Evolutionary conservation across 176 grass and related monocot genomes (phyloP), one percentile per base, ranked within the genome.

Genomic region (Urochloa ruziziensis): DNA sequence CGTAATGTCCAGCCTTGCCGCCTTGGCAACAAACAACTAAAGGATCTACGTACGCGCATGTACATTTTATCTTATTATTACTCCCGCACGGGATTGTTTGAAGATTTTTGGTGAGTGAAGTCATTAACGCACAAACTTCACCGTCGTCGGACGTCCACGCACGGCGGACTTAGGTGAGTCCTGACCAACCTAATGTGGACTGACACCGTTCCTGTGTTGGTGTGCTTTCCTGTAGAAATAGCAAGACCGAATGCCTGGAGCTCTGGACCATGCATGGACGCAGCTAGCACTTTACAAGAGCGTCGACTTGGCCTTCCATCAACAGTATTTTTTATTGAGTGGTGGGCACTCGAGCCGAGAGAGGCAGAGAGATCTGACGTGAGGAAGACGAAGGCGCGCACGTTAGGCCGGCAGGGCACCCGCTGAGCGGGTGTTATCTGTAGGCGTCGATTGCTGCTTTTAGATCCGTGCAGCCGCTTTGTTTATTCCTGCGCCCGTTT

Each of bases 361-460:
- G 36, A 14, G 2, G n/a, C 23, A 10, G 46, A 21, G 61, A 51
- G 33, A 54, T 27, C 43, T 89, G 83, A 86, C 78, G 72, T 72
- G 88, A 78, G 78, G 36, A 36, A 57, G 88, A 82, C 71, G 73
- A 85, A 63, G 53, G 62, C 51, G 25, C 32, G 83, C 82, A 89
- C 75, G 67, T 80, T 67, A 67, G 40, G 0, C 70, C 78, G 24
- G 43, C 72, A 70, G 77, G 24, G 32, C 7, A 25, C n/a, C n/a
- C n/a, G n/a, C n/a, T n/a, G n/a, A n/a, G n/a, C n/a, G n/a, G n/a
- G n/a, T n/a, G n/a, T n/a, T n/a, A n/a, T n/a, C n/a, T n/a, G n/a
- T n/a, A n/a, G n/a, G n/a, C n/a, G n/a, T n/a, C n/a, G n/a, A n/a
- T n/a, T n/a, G n/a, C n/a, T n/a, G n/a, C n/a, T n/a, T n/a, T n/a